Evolutionary conservation across 139 green algal genomes (phyloP), one percentile per base, ranked within the genome.

Genomic region (Gonium pectorale): DNA sequence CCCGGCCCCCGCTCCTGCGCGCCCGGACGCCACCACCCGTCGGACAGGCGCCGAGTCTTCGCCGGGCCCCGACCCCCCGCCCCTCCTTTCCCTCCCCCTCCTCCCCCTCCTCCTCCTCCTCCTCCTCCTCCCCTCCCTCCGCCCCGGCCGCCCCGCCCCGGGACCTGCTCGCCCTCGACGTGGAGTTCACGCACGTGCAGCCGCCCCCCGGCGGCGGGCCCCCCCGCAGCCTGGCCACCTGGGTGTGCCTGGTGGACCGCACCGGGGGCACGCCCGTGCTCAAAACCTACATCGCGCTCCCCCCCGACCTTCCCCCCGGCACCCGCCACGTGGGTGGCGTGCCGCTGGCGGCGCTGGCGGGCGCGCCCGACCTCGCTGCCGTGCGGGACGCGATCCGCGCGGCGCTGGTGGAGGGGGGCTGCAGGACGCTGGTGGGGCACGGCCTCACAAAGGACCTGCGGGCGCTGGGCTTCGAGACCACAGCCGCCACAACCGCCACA

Each of bases 401-500:
- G 13, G 2, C 80, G 17, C 51, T 86, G 24, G n/a, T 33, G 19
- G 0, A 31, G 37, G 70, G 79, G 6, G 51, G 63, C 29, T 78
- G 81, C 38, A 43, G 21, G 37, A 19, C 75, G 41, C 67, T 87
- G 56, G 69, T 87, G 26, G 81, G 81, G 3, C 81, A 87, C 60
- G 81, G 81, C 17, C 52, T 87, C 15, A 46, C 68, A 7, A 87
- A 87, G 40, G 81, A 87, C 81, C 81, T 87, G 4, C 35, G 40
- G 3, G 69, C 81, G 37, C 38, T 87, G 26, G 81, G 81, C 2
- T 41, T 87, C 29, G 46, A 52, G 3, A 41, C 41, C 26, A 26
- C 37, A 13, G 27, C 70, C 15, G 38, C 35, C 31, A n/a, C n/a
- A n/a, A n/a, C n/a, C n/a, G n/a, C n/a, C n/a, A n/a, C n/a, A n/a